Conservation (phyloP, 306 rosid genomes). For the Morella rubra region DNA sequence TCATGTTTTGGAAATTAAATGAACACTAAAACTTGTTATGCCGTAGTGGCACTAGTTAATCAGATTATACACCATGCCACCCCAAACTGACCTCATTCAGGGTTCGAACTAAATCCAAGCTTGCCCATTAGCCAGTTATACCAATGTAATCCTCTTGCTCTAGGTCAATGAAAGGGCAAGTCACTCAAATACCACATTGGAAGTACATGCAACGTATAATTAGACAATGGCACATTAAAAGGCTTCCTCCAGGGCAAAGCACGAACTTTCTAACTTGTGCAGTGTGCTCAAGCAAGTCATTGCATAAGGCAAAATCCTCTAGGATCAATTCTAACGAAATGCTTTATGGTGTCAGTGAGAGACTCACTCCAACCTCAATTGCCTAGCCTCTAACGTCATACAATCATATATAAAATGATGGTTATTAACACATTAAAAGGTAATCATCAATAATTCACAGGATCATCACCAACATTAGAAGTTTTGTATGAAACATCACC, state of each 20-base stretch:
- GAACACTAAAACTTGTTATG: neutral
- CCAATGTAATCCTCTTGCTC: neutral
- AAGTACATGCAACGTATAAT: neutral
- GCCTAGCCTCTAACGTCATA: neutral
- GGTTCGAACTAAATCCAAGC: neutral
- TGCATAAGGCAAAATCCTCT: neutral
- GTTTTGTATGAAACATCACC: slow-evolving; percentile 4
- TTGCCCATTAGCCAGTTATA: neutral
- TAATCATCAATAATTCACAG: neutral
- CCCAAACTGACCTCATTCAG: neutral
- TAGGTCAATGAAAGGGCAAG: neutral
- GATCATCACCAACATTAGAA: neutral
- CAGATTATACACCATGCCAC: neutral
- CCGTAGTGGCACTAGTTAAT: neutral
- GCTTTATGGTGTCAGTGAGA: neutral
- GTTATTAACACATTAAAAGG: neutral
- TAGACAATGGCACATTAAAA: neutral
- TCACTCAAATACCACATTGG: neutral
- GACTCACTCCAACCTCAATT: neutral
- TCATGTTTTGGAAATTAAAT: neutral
- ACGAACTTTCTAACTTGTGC: too few species aligned
- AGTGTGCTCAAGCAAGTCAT: too few species aligned
- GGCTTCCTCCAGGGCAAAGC: too few species aligned
- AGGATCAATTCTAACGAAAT: neutral
- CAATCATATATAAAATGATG: neutral